Evolutionary conservation across 805 yeast species (phyloP).

Genomic region (Candida bentonensis): DNA sequence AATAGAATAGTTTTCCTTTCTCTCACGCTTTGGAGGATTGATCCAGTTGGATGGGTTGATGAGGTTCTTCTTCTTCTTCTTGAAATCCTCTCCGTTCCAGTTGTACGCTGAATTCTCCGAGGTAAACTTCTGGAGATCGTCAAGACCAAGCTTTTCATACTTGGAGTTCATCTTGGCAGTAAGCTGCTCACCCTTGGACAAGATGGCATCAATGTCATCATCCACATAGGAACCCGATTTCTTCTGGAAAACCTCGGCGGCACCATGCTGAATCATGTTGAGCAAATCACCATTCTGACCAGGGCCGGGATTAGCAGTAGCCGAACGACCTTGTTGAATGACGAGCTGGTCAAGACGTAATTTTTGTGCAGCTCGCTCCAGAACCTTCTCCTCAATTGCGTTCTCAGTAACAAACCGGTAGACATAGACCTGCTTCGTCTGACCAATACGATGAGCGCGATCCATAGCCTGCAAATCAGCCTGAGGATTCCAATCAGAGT

Average conservation of each 20-base stretch:
- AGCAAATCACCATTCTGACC: constrained; percentile 64
- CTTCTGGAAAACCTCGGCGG: constrained; percentile 66
- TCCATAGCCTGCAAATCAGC: constrained; percentile 98
- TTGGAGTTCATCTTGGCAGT: constrained; percentile 69
- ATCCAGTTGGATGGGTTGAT: constrained; percentile 38
- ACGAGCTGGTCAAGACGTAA: constrained; percentile 85
- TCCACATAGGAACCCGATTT: constrained; percentile 14
- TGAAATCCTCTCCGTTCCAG: constrained; percentile 89
- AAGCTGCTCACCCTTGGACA: constrained; percentile 67
- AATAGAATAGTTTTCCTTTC: constrained; percentile 55
- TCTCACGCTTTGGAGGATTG: constrained; percentile 55
- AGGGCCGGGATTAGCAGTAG: constrained; percentile 28
- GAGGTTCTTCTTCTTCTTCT: constrained; percentile 27
- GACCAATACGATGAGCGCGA: constrained; percentile 95
- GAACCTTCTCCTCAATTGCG: constrained; percentile 91
- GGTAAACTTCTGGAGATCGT: constrained; percentile 84
- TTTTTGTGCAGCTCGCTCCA: constrained; percentile 93
- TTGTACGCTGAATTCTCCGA: constrained; percentile 77
- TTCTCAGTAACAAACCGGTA: constrained; percentile 87
- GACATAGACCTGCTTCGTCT: constrained; percentile 87
- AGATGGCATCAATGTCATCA: constrained; percentile 67
- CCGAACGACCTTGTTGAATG: constrained; percentile 77
- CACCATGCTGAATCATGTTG: constrained; percentile 96
- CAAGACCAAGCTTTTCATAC: constrained; percentile 76
- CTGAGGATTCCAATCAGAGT: constrained; percentile 97